Conservation (phyloP, 2,329 filamentous ascomycete species). For the Aspergillus amoenus region DNA sequence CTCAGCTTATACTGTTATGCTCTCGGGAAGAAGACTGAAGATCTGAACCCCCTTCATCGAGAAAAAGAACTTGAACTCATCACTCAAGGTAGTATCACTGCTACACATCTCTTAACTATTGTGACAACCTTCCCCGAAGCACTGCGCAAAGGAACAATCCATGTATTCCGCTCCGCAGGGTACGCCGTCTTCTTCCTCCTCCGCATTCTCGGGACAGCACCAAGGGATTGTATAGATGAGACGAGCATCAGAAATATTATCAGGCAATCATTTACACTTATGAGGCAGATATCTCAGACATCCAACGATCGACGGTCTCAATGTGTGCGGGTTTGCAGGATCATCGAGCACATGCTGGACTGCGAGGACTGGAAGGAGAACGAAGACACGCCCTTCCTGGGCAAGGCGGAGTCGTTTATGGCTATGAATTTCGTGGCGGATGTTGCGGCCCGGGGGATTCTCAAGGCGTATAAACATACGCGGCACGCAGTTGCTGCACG, state of each 20-base stretch:
- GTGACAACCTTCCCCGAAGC: neutral
- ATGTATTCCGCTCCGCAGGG: neutral
- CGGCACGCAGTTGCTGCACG: neutral
- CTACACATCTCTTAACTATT: neutral
- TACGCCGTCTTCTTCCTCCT: constrained; percentile 2
- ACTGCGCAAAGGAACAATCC: neutral
- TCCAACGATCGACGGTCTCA: neutral
- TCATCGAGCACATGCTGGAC: neutral
- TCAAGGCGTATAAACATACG: neutral
- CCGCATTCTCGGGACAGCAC: neutral
- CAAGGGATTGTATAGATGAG: neutral
- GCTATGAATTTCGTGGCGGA: neutral
- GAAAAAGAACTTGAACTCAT: neutral
- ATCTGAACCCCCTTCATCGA: neutral
- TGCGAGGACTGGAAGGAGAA: neutral
- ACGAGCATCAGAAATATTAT: neutral
- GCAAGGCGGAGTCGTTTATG: constrained; percentile 2
- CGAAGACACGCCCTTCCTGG: neutral
- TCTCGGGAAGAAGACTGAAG: neutral
- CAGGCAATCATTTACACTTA: neutral
- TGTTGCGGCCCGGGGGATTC: neutral
- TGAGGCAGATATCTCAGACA: neutral
- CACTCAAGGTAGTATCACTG: neutral
- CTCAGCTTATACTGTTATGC: neutral
- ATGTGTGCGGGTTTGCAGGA: neutral